Evolutionary conservation across 2,329 filamentous ascomycete genomes (phyloP).

Genomic region (Venturia nashicola): DNA sequence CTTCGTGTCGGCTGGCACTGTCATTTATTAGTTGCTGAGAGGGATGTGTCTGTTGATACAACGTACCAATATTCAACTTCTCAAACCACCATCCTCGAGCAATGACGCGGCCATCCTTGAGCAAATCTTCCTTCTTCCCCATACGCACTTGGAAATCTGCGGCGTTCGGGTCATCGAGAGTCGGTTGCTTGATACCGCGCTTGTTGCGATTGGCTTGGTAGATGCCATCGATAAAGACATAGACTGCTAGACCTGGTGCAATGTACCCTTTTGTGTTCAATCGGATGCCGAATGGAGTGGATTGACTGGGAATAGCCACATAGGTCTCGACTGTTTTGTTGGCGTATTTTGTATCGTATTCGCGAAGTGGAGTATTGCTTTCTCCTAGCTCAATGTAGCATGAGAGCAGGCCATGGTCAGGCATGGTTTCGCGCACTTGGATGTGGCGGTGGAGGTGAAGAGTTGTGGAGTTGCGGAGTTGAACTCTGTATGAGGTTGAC

Average conservation of each 20-base stretch:
- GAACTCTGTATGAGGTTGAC: background rate
- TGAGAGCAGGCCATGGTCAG: slow-evolving; percentile 38
- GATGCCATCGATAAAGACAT: slow-evolving; percentile 44
- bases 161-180: slow-evolving; percentile 18
- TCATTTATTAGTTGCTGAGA: slow-evolving; percentile 13
- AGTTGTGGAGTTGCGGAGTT: background rate
- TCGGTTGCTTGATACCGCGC: slow-evolving; percentile 25
- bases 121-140: slow-evolving; percentile 41
- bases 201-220: slow-evolving; percentile 47
- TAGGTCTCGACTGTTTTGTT: slow-evolving; percentile 41
- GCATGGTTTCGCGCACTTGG: slow-evolving; percentile 28
- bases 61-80: slow-evolving; percentile 34
- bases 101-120: slow-evolving; percentile 33
- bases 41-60: background rate
- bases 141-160: slow-evolving; percentile 34
- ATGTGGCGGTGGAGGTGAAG: background rate
- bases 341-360: slow-evolving; percentile 37
- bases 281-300: slow-evolving; percentile 36
- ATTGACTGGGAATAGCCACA: slow-evolving; percentile 34
- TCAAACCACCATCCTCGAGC: slow-evolving; percentile 42
- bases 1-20: slow-evolving; percentile 27
- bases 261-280: slow-evolving; percentile 39
- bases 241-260: slow-evolving; percentile 39
- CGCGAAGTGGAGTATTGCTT: slow-evolving; percentile 31
- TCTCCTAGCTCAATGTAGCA: slow-evolving; percentile 39